phyloP scores from a whole-genome alignment of 2,329 filamentous ascomycete species.

The Ascomycota sp. region DNA sequence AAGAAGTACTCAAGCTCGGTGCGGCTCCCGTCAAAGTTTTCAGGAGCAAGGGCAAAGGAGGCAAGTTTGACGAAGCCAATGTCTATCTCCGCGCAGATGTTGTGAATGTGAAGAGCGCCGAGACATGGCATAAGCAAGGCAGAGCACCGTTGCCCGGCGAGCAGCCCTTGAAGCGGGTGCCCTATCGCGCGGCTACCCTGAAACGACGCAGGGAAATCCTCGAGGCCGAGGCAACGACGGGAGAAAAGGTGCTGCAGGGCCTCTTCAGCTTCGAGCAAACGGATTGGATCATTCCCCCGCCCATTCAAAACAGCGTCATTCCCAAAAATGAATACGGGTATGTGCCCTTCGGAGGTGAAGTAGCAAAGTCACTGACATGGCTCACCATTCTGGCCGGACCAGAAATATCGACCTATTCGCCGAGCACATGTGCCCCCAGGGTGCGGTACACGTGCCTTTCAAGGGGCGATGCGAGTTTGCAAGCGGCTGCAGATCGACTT shows the following conservation, averaged over 20 bases:
- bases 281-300: conserved; percentile 82
- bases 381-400: conserved; percentile 1
- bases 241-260: conserved; percentile 69
- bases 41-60: conserved; percentile 51
- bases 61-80: conserved; percentile 52
- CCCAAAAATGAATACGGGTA: conserved; percentile 80
- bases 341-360: background rate
- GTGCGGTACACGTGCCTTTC: conserved; percentile 67
- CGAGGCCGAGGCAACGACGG: conserved; percentile 59
- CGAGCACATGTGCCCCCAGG: conserved; percentile 72
- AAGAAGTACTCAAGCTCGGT: conserved; percentile 61
- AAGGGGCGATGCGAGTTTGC: conserved; percentile 58
- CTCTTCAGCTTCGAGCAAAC: conserved; percentile 73
- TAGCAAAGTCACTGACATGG: no score
- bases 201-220: conserved; percentile 77
- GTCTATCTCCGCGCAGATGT: conserved; percentile 68
- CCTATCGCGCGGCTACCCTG: conserved; percentile 76
- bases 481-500: conserved; percentile 71
- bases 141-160: conserved; percentile 51
- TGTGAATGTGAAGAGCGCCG: conserved; percentile 68
- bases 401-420: conserved; percentile 88
- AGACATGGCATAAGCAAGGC: conserved; percentile 97
- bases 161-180: conserved; percentile 64
- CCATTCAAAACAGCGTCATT: conserved; percentile 67
- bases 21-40: conserved; percentile 58